phyloP scores from a whole-genome alignment of 805 yeast species.

The Barnettozyma populi region DNA sequence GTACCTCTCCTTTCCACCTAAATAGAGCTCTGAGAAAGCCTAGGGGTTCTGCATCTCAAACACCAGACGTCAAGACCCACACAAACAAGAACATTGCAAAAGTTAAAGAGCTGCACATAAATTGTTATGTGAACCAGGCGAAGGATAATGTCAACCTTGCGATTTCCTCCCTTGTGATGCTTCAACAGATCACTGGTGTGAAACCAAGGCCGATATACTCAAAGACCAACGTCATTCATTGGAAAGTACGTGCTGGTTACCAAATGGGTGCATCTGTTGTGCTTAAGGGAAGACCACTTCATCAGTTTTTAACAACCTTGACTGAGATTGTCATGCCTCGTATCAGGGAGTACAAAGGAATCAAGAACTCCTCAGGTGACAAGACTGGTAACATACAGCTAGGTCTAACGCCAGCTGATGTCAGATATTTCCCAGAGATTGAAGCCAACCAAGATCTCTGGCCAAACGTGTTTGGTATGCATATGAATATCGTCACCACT shows the following conservation, averaged over 20 bases:
- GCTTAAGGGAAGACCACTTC: conserved; percentile 73
- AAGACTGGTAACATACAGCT: conserved; percentile 78
- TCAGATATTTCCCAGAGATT: conserved; percentile 86
- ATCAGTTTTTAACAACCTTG: conserved; percentile 79
- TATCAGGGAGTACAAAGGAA: conserved; percentile 80
- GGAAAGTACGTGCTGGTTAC: conserved; percentile 84
- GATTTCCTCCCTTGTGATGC: conserved; percentile 67
- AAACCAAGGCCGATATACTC: conserved; percentile 73
- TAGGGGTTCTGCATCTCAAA: conserved; percentile 64
- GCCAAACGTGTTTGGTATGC: conserved; percentile 83
- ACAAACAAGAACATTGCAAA: conserved; percentile 68
- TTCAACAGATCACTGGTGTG: conserved; percentile 92
- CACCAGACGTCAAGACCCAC: conserved; percentile 68
- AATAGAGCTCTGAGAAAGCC: conserved; percentile 79
- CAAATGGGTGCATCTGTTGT: conserved; percentile 86
- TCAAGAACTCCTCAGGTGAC: conserved; percentile 76
- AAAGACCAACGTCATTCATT: conserved; percentile 71
- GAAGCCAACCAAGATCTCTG: conserved; percentile 86
- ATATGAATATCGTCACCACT: conserved; percentile 76
- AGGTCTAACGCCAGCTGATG: conserved; percentile 74
- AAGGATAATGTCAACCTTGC: conserved; percentile 66
- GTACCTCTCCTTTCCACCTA: conserved; percentile 80
- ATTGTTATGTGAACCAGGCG: conserved; percentile 72
- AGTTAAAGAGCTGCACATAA: conserved; percentile 61
- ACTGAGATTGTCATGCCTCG: conserved; percentile 92